Percentiles rank a stretch among this genome's conserved stretches.
These are phyloP conservation scores for Termitomyces eurrhizus DNA, from an alignment of 768 basidiomycete genomes.

Conservation along the genomic window DNA sequence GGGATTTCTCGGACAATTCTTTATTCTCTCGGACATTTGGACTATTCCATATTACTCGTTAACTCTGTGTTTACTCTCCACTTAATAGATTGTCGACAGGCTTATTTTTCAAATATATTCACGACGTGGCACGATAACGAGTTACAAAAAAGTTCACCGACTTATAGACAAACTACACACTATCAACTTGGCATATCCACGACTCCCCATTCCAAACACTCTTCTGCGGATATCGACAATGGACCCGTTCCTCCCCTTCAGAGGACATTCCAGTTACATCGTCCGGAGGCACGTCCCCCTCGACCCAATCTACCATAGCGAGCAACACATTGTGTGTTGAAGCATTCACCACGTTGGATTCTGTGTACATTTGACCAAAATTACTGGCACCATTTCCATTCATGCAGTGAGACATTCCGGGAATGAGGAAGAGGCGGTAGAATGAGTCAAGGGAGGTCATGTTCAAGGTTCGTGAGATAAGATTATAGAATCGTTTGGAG, in stretches of 20 bases:
- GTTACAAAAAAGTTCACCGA: background rate
- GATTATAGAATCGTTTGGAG: slow-evolving; percentile 9
- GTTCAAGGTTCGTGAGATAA: background rate
- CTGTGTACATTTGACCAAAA: slow-evolving; percentile 1
- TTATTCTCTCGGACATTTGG: too few species aligned
- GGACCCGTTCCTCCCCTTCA: background rate
- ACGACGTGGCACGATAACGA: background rate
- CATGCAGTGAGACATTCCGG: slow-evolving; percentile 1
- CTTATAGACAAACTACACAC: too few species aligned
- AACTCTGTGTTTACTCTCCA: background rate
- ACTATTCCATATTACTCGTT: too few species aligned
- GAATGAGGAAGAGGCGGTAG: slow-evolving; percentile 12
- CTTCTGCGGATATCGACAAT: slow-evolving; percentile 7
- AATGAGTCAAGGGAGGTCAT: slow-evolving; percentile 5
- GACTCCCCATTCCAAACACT: slow-evolving; percentile 3
- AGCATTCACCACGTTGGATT: background rate
- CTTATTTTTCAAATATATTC: background rate
- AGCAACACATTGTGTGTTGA: slow-evolving; percentile 4
- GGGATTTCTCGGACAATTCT: too few species aligned
- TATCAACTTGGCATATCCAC: background rate
- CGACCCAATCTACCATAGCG: slow-evolving; percentile 8
- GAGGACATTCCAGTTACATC: background rate
- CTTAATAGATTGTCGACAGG: background rate
- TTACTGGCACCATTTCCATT: background rate
- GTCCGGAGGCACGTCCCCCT: slow-evolving; percentile 1